A percentile compares a stretch with the other conserved stretches of the same genome.
Evolutionary conservation across 441 rosid species (phyloP).

Genomic region (Gossypium lobatum): DNA sequence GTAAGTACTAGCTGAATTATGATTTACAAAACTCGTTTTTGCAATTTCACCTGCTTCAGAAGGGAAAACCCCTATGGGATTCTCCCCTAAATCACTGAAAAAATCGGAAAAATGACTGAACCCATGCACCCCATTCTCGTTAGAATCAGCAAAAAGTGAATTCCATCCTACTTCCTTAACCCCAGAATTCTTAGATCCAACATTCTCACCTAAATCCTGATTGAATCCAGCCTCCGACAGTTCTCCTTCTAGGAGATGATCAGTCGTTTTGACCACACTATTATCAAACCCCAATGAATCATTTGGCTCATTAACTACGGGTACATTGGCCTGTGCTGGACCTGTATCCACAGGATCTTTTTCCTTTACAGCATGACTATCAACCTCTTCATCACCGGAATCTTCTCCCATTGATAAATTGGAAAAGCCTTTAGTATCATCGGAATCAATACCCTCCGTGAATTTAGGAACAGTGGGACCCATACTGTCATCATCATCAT

Average conservation of each 20-base stretch:
- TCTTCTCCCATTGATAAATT: conserved; percentile 34
- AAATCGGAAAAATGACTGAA: conserved; percentile 63
- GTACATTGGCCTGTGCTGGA: conserved; percentile 12
- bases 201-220: neutral
- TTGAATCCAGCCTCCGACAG: conserved; percentile 25
- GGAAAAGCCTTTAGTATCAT: conserved; percentile 52
- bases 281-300: conserved; percentile 21
- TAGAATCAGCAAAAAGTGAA: conserved; percentile 63
- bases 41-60: conserved; percentile 20
- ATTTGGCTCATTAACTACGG: conserved; percentile 15
- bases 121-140: conserved; percentile 39
- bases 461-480: conserved; percentile 30
- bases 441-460: conserved; percentile 43
- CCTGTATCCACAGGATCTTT: conserved; percentile 18
- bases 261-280: conserved; percentile 19
- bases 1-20: conserved; percentile 26
- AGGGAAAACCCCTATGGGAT: conserved; percentile 31
- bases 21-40: conserved; percentile 18
- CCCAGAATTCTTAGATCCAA: conserved; percentile 31
- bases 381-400: conserved; percentile 16
- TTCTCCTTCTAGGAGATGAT: conserved; percentile 21
- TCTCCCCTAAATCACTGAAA: conserved; percentile 51
- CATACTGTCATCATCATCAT: conserved; percentile 14
- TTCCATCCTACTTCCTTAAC: conserved; percentile 89
- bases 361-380: neutral